These are phyloP conservation scores for Mucor saturninus DNA, from an alignment of 371 early-diverging fungal species.

Conservation along the genomic window DNA sequence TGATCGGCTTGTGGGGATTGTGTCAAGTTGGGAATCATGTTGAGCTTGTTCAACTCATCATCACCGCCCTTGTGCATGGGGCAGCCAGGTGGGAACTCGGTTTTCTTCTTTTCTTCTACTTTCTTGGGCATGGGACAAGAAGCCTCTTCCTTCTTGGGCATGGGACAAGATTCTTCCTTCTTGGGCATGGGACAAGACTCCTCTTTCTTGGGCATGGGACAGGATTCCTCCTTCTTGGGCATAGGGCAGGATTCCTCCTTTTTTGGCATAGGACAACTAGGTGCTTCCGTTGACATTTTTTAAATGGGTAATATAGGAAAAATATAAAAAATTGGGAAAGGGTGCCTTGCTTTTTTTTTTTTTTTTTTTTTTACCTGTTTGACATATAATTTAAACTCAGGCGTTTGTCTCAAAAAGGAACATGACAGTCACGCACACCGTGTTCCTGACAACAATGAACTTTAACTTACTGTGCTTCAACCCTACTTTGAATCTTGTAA, in stretches of 20 bases:
- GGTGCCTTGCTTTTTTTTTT: conserved; percentile 11
- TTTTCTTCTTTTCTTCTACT: background rate
- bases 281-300: background rate
- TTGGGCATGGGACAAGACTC: conserved; percentile 16
- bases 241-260: background rate
- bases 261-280: background rate
- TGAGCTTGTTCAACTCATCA: conserved; percentile 70
- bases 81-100: conserved; percentile 26
- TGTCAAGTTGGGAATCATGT: conserved; percentile 83
- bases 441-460: too few species aligned
- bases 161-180: conserved; percentile 40
- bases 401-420: too few species aligned
- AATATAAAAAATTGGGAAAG: background rate
- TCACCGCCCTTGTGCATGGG: conserved; percentile 57
- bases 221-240: conserved; percentile 4
- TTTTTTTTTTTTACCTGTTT: background rate
- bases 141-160: conserved; percentile 47
- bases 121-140: conserved; percentile 1
- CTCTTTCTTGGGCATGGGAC: conserved; percentile 19
- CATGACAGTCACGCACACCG: too few species aligned
- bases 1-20: conserved; percentile 75
- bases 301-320: background rate
- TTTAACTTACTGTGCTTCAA: too few species aligned
- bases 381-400: background rate
- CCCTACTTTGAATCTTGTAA: too few species aligned